Base-by-base conservation (phyloP, 345 rosid genomes). In the Triadica sebifera region DNA sequence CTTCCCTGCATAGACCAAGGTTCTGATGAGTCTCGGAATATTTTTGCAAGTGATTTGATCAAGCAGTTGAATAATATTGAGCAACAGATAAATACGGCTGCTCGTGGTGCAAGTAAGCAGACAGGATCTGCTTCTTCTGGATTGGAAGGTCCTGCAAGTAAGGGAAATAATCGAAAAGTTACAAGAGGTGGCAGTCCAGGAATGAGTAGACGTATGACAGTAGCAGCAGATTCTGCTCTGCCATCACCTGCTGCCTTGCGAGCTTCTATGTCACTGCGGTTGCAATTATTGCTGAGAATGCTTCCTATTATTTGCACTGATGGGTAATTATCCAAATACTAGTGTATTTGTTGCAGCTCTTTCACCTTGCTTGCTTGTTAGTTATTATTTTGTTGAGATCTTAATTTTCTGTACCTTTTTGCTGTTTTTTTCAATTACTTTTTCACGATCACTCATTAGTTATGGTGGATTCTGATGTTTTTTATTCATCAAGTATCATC, bases 1-100 rank as follows among this genome's bases (percentile, higher is more conserved):
- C 94, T 96, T 82, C 97, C 97, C 57, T 96, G 99, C 85, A 91
- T 96, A 77, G 98, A 93, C 83, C 98, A 88, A 82, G 91, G 96
- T 77, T 96, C 98, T 34, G 91, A 89, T 74, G 96, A 93, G 41
- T 91, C 96, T 2, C 88, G 91, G 52, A 88, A 86, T 78, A 88
- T 88, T 19, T 93, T 96, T 83, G 97, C 94, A 17, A 91, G 78
- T 84, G 97, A 96, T 78, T 85, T 96, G 87, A 91, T 93, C 78
- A 93, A 90, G 89, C 98, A 93, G 84, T 81, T 96, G 80, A 87
- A 81, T 78, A 83, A 79, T 69, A 89, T 93, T 68, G 99, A 93
- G 84, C 98, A 90, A 77, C 96, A 90, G 67, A 83, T 93, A 80
- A 90, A 71, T 79, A 84, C 87, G 3, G 81, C 86, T 81, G 85